Evolutionary conservation across 306 rosid genomes (phyloP).

Genomic region (Medicago lupulina): DNA sequence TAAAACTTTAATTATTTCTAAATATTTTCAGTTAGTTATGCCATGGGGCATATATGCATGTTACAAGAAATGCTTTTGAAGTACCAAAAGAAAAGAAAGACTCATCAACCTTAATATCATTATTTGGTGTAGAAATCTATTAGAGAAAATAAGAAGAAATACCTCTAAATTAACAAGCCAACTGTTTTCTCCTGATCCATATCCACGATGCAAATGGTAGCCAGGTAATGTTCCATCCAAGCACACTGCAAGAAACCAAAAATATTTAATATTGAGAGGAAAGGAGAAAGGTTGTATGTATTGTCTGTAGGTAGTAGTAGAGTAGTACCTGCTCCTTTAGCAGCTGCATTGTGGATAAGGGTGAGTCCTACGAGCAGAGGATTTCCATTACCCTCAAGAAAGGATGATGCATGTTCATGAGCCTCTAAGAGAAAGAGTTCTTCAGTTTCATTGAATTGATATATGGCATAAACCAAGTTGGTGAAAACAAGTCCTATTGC

Average conservation of each 20-base stretch:
- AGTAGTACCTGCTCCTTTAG: constrained; percentile 80
- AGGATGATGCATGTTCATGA: constrained; percentile 53
- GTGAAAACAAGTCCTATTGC: constrained; percentile 47
- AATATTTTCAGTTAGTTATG: too few relatives aligned
- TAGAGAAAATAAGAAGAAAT: constrained; percentile 17
- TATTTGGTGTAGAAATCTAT: neutral
- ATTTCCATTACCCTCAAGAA: neutral
- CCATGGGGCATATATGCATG: too few relatives aligned
- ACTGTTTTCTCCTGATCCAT: constrained; percentile 82
- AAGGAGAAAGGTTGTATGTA: neutral
- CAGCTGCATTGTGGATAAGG: constrained; percentile 73
- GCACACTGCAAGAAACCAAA: constrained; percentile 65
- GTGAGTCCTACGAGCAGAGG: constrained; percentile 77
- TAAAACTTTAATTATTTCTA: too few relatives aligned
- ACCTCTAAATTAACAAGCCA: constrained; percentile 99
- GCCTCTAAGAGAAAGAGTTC: constrained; percentile 61
- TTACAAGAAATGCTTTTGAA: neutral
- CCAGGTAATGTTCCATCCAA: constrained; percentile 96
- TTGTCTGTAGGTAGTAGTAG: neutral
- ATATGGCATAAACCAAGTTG: constrained; percentile 54
- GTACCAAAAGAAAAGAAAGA: neutral
- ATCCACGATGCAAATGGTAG: constrained; percentile 83
- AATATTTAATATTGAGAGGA: neutral
- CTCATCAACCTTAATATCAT: too few relatives aligned
- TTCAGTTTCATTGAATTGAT: constrained; percentile 60